phyloP scores from a whole-genome alignment of 2,329 filamentous ascomycete species.

The Botrytis fabae region DNA sequence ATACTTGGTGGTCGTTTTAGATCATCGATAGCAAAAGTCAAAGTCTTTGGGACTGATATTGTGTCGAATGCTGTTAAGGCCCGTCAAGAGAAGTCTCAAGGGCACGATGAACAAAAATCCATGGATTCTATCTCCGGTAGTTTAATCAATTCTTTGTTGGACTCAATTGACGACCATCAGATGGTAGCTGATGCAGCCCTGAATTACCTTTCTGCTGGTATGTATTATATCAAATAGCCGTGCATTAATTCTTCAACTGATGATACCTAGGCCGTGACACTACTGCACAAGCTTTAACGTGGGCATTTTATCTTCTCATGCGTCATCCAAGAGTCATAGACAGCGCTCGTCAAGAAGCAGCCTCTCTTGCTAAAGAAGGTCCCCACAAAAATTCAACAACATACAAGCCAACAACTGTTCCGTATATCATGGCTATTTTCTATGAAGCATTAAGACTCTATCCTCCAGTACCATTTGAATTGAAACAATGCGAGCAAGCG shows the following conservation, averaged over 20 bases:
- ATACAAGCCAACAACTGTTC: constrained; percentile 44
- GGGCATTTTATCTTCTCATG: constrained; percentile 63
- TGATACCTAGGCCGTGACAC: constrained; percentile 55
- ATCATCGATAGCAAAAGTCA: constrained; percentile 51
- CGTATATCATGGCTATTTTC: constrained; percentile 61
- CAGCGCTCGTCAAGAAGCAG: constrained; percentile 48
- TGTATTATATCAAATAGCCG: not conserved
- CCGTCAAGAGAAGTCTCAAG: constrained; percentile 36
- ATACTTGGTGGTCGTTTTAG: constrained; percentile 52
- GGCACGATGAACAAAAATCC: constrained; percentile 28
- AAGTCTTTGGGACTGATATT: constrained; percentile 57
- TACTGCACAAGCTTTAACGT: constrained; percentile 64
- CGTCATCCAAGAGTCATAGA: constrained; percentile 47
- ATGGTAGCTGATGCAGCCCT: constrained; percentile 64
- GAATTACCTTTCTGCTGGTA: constrained; percentile 63
- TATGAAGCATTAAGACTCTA: constrained; percentile 63
- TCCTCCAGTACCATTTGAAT: constrained; percentile 65
- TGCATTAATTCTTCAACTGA: constrained; percentile 21
- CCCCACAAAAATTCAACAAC: constrained; percentile 1
- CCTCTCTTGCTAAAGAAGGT: constrained; percentile 23
- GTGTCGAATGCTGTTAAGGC: constrained; percentile 55
- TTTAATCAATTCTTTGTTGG: constrained; percentile 60
- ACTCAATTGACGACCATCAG: constrained; percentile 54
- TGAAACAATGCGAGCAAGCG: constrained; percentile 57
- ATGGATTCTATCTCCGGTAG: constrained; percentile 50